These are phyloP conservation scores for Jimgerdemannia flammicorona DNA, from an alignment of 192 early-diverging fungal genomes.

Conservation along the genomic window DNA sequence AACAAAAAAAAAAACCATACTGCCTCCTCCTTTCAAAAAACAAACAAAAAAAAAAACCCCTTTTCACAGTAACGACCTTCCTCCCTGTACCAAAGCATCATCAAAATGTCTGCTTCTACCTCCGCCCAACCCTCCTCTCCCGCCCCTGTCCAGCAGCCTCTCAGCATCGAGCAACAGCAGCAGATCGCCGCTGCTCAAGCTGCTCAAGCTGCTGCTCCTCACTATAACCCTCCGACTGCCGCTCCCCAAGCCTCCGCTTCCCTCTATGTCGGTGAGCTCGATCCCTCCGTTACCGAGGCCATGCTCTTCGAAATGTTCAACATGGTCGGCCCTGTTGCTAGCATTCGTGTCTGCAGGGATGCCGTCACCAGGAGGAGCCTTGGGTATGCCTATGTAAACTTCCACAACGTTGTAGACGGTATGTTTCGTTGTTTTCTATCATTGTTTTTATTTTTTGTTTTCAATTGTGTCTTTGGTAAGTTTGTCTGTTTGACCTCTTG, in stretches of 20 bases:
- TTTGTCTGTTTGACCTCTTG: too few relatives aligned
- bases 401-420: constrained; percentile 83
- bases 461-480: too few relatives aligned
- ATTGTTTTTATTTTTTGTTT: constrained; percentile 9
- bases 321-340: constrained; percentile 90
- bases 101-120: constrained; percentile 24
- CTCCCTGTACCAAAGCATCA: too few relatives aligned
- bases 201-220: constrained; percentile 35
- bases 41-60: too few relatives aligned
- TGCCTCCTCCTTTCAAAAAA: too few relatives aligned
- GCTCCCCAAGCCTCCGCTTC: constrained; percentile 49
- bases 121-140: constrained; percentile 33
- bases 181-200: constrained; percentile 42
- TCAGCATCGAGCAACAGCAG: constrained; percentile 44
- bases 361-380: constrained; percentile 93
- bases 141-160: constrained; percentile 38
- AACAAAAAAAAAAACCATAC: too few relatives aligned
- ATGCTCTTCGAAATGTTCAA: constrained; percentile 98
- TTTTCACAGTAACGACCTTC: too few relatives aligned
- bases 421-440: constrained; percentile 4
- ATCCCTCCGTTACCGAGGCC: constrained; percentile 95
- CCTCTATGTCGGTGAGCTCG: constrained; percentile 97
- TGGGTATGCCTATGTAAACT: constrained; percentile 99
- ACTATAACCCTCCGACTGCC: constrained; percentile 38
- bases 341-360: constrained; percentile 98